A percentile compares a stretch with the other conserved stretches of the same genome.
Evolutionary conservation across 192 early-diverging fungal genomes (phyloP).

Genomic region (Haplosporangium gracile): DNA sequence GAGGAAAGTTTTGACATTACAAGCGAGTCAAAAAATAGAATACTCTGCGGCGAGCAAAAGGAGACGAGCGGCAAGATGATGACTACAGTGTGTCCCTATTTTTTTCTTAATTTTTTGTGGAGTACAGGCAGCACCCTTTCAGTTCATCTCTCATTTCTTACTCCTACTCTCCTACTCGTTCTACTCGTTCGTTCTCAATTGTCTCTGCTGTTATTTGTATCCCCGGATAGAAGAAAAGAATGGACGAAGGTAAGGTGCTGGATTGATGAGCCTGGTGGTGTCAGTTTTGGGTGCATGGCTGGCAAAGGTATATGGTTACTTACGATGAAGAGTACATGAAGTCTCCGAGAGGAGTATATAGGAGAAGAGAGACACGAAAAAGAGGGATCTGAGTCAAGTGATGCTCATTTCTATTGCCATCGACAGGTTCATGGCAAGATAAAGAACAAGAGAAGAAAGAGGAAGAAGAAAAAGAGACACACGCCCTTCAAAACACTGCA

Average conservation of each 20-base stretch:
- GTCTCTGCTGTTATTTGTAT: background rate
- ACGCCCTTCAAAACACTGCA: too few relatives aligned
- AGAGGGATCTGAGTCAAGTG: constrained; percentile 8
- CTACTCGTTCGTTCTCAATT: too few relatives aligned
- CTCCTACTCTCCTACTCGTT: background rate
- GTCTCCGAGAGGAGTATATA: background rate
- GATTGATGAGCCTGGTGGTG: background rate
- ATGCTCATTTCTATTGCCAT: background rate
- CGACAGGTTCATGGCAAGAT: background rate
- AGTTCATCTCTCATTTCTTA: background rate
- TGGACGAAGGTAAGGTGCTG: background rate
- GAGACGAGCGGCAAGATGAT: background rate
- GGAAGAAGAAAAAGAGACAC: too few relatives aligned
- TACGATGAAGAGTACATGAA: background rate
- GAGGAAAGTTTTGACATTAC: background rate
- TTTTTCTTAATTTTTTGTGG: background rate
- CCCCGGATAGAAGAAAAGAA: background rate
- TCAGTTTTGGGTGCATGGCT: background rate
- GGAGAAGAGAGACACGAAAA: background rate
- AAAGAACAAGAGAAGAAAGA: too few relatives aligned
- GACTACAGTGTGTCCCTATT: background rate
- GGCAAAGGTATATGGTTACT: background rate
- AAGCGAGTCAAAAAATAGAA: constrained; percentile 1
- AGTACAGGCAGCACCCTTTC: background rate
- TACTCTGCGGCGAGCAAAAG: background rate